Evolutionary conservation across 169 alveolate species (phyloP), one percentile per base, ranked within the genome.

Genomic region (Ichthyophthirius multifiliis): DNA sequence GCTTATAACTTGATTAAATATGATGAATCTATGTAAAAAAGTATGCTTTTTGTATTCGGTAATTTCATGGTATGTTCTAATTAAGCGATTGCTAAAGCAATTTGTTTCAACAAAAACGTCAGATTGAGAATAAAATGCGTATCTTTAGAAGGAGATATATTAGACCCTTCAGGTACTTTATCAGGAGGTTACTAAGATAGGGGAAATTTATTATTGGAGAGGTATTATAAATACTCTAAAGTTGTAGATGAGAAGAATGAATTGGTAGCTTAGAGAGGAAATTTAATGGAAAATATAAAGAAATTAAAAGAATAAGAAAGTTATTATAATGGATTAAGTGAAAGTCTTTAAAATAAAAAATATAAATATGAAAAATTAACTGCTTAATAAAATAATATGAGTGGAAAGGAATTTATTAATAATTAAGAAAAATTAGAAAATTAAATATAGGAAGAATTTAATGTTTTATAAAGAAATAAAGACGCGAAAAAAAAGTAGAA

Each of bases 101-200:
- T 96, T 39, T 96, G 98, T 10, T 94, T 90, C 82, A 92, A 94
- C 45, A 67, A 89, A 18, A 90, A 93, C 64, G 77, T 84, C 34
- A 90, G 83, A 47, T 45, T 90, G 62, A 86, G 93, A 32, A 91
- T 74, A 31, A 93, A 94, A 71, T 91, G 97, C 47, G 98, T 96
- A 0, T 93, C 98, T 31, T 65, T 94, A 20, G 96, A 96, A 45
- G 99, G 99, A 23, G 98, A 96, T 87, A 92, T 86, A 43, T 95
- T 93, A 64, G 97, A 96, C 65, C 96, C 97, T 5, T 84, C 85
- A 20, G 99, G 99, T 48, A 88, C 95, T 30, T 89, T 97, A 90
- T 87, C 95, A 0, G 99, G 99, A 20, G 99, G 99, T 4, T 95
- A 95, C 5, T 84, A 82, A 65, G 89, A 87, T 65, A 91, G 89